Conservation (phyloP, 768 basidiomycete genomes). For the Podaxis carcinomalis region DNA sequence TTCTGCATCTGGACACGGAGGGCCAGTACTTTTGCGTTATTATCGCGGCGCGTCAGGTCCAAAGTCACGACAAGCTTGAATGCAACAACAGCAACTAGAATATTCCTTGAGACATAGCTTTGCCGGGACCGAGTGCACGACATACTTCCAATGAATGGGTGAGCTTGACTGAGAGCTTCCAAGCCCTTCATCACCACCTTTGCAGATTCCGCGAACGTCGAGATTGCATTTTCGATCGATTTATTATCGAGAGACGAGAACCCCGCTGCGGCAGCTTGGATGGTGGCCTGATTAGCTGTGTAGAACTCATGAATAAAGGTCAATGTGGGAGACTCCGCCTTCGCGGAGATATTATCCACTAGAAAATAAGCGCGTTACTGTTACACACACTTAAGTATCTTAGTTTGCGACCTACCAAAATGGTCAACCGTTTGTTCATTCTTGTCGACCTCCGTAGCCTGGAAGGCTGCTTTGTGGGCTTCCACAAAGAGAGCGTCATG, state of each 20-base stretch:
- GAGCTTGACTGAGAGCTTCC: slow-evolving; percentile 27
- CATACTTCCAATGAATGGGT: slow-evolving; percentile 34
- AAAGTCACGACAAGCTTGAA: slow-evolving; percentile 46
- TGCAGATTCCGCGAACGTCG: slow-evolving; percentile 11
- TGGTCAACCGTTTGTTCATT: background rate
- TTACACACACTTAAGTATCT: too few relatives aligned
- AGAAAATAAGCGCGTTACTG: too few relatives aligned
- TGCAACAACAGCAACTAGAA: slow-evolving; percentile 40
- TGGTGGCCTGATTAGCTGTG: background rate
- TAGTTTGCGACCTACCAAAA: background rate
- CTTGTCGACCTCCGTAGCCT: background rate
- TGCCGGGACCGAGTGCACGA: background rate
- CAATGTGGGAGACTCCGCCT: background rate
- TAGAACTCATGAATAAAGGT: background rate
- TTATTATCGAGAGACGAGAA: slow-evolving; percentile 5
- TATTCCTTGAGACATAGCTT: too few relatives aligned
- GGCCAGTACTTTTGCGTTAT: slow-evolving; percentile 43
- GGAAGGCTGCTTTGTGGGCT: background rate
- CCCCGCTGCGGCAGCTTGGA: background rate
- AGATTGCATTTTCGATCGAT: slow-evolving; percentile 3
- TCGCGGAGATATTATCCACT: background rate
- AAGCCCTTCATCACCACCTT: slow-evolving; percentile 26
- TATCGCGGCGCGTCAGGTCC: slow-evolving; percentile 45
- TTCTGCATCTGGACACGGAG: slow-evolving; percentile 48
- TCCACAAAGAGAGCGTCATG: background rate